Percentiles rank a stretch among this genome's conserved stretches.
These are phyloP conservation scores for Penicillium steckii DNA, from an alignment of 495 filamentous ascomycete species.

Conservation along the genomic window DNA sequence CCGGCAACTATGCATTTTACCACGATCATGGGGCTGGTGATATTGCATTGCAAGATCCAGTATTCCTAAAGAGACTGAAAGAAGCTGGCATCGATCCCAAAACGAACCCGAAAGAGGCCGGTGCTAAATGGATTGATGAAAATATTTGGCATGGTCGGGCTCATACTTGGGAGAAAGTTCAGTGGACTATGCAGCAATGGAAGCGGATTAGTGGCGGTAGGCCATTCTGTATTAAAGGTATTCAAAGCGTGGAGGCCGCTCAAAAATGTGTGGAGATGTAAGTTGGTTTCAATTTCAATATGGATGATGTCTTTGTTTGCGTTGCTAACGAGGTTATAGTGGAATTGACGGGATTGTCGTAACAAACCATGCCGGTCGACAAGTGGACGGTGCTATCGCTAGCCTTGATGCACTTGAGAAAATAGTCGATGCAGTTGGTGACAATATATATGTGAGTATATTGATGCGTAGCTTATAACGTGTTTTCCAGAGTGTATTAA, in stretches of 20 bases:
- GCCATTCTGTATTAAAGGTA: conserved; percentile 59
- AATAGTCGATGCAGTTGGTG: conserved; percentile 53
- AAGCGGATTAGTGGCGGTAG: conserved; percentile 49
- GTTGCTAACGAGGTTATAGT: conserved; percentile 45
- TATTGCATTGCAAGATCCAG: conserved; percentile 57
- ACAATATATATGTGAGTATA: conserved; percentile 38
- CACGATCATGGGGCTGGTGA: conserved; percentile 51
- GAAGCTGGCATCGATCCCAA: conserved; percentile 53
- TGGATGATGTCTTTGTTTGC: conserved; percentile 25
- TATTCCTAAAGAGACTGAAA: conserved; percentile 51
- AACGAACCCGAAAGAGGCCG: conserved; percentile 47
- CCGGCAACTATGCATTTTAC: conserved; percentile 65
- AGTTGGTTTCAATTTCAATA: conserved; percentile 57
- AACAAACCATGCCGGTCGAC: conserved; percentile 58
- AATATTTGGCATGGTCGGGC: conserved; percentile 62
- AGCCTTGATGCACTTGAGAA: conserved; percentile 61
- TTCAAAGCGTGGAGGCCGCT: conserved; percentile 54
- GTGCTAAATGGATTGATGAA: conserved; percentile 61
- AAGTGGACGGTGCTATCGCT: conserved; percentile 61
- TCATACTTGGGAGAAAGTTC: conserved; percentile 57
- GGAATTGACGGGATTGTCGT: conserved; percentile 63
- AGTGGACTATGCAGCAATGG: conserved; percentile 55
- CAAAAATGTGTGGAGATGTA: conserved; percentile 52
- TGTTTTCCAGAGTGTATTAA: too few species aligned
- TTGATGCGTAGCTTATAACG: neutral